Conservation (phyloP, 345 rosid species). For the Lumnitzera littorea region DNA sequence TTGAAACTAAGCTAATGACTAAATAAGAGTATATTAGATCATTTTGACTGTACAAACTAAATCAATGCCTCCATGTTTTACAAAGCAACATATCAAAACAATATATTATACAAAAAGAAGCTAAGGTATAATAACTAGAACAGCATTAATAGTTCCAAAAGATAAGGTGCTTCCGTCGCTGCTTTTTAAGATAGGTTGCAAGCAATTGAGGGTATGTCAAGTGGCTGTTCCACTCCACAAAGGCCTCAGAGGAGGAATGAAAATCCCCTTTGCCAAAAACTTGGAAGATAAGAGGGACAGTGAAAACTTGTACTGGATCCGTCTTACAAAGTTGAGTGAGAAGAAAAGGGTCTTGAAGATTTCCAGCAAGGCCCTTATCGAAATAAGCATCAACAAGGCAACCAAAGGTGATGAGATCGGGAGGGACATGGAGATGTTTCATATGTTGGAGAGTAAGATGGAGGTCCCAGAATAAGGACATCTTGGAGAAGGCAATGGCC, state of each 20-base stretch:
- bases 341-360: slow-evolving; percentile 41
- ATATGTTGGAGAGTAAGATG: slow-evolving; percentile 85
- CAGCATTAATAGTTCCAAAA: slow-evolving; percentile 73
- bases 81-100: too few species aligned
- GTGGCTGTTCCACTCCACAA: slow-evolving; percentile 46
- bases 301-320: slow-evolving; percentile 36
- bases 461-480: slow-evolving; percentile 83
- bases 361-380: slow-evolving; percentile 59
- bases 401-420: slow-evolving; percentile 77
- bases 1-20: too few species aligned
- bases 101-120: too few species aligned
- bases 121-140: too few species aligned
- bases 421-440: slow-evolving; percentile 46
- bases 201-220: slow-evolving; percentile 67
- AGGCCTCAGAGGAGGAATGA: slow-evolving; percentile 65
- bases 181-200: slow-evolving; percentile 53
- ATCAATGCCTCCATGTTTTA: too few species aligned
- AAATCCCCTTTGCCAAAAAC: slow-evolving; percentile 82
- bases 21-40: too few species aligned
- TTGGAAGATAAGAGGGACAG: slow-evolving; percentile 60
- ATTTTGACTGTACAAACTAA: too few species aligned
- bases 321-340: slow-evolving; percentile 46
- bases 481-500: slow-evolving; percentile 65
- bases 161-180: slow-evolving; percentile 47
- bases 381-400: slow-evolving; percentile 81